Conservation (phyloP, 108 stramenopile genomes). For the Poteriospumella lacustris region DNA sequence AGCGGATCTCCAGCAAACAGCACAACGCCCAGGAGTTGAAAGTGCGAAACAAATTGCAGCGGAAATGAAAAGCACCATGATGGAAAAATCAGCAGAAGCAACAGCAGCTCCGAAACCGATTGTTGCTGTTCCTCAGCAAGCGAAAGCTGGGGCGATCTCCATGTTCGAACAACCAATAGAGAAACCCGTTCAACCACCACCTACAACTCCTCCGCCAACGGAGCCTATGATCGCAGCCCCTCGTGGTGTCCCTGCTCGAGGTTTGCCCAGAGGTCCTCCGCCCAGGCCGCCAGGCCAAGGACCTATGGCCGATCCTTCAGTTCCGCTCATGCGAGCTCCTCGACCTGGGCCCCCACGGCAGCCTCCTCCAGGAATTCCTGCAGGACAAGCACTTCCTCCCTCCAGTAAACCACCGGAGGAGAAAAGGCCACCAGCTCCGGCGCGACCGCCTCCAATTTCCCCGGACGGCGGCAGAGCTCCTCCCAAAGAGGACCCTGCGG, state of each 20-base stretch:
- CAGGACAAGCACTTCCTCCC: conserved; percentile 14
- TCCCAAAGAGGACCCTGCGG: background rate
- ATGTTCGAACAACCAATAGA: conserved; percentile 16
- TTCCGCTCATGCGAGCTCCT: background rate
- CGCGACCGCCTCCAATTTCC: background rate
- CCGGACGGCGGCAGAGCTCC: background rate
- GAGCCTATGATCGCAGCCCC: background rate
- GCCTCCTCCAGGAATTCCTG: conserved; percentile 18
- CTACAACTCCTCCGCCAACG: background rate
- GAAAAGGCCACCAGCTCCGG: background rate
- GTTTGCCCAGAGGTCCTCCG: background rate
- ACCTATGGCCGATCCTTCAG: background rate
- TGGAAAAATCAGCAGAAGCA: background rate
- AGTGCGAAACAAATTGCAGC: background rate
- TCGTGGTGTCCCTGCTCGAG: background rate
- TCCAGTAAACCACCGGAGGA: background rate
- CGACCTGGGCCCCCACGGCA: background rate
- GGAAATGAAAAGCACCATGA: background rate
- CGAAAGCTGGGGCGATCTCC: conserved; percentile 16
- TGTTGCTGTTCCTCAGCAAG: background rate
- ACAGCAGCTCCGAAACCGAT: background rate
- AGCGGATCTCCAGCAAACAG: background rate
- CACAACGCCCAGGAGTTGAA: conserved; percentile 8
- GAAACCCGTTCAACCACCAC: background rate
- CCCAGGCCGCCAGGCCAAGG: background rate